Percentiles rank a stretch among this genome's conserved stretches.
These are phyloP conservation scores for Leishmania gerbilli DNA, from an alignment of 208 protist genomes.

Conservation along the genomic window DNA sequence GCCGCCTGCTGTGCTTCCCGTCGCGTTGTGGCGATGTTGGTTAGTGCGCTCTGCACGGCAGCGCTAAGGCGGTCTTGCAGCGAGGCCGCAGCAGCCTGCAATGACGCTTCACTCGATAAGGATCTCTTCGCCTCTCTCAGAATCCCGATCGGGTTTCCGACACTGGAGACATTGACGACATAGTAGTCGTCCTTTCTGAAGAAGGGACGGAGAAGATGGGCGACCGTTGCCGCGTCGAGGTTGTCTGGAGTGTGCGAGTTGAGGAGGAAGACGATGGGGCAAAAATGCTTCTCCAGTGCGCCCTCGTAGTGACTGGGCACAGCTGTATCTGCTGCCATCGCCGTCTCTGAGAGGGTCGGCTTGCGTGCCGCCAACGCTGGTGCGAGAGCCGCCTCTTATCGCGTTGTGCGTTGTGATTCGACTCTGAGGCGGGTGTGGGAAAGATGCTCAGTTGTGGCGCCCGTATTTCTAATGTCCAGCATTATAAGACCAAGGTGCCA, in stretches of 20 bases:
- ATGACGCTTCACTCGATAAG: neutral
- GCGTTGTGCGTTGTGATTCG: neutral
- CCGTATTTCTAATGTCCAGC: neutral
- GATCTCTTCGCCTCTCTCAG: constrained; percentile 9
- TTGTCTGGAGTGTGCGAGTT: constrained; percentile 23
- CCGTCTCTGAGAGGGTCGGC: neutral
- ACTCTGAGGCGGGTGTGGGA: neutral
- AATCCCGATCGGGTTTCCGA: constrained; percentile 13
- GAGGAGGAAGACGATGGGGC: constrained; percentile 26
- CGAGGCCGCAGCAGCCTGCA: neutral
- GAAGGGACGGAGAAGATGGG: constrained; percentile 22
- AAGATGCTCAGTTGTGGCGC: neutral
- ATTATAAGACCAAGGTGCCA: neutral
- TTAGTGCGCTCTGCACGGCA: constrained; percentile 41
- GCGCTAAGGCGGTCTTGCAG: constrained; percentile 1
- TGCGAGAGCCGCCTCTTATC: neutral
- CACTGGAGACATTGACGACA: constrained; percentile 11
- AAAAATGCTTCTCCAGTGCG: neutral
- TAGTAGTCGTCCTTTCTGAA: constrained; percentile 27
- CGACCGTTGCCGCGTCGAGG: constrained; percentile 22
- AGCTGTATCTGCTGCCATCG: neutral
- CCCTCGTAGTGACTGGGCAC: neutral
- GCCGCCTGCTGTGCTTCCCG: constrained; percentile 41
- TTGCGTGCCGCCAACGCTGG: neutral
- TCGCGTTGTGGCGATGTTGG: constrained; percentile 48